A percentile compares a stretch with the other conserved stretches of the same genome.
Conservation (phyloP, 768 basidiomycete genomes). For the Chlorophyllum brunneum region DNA sequence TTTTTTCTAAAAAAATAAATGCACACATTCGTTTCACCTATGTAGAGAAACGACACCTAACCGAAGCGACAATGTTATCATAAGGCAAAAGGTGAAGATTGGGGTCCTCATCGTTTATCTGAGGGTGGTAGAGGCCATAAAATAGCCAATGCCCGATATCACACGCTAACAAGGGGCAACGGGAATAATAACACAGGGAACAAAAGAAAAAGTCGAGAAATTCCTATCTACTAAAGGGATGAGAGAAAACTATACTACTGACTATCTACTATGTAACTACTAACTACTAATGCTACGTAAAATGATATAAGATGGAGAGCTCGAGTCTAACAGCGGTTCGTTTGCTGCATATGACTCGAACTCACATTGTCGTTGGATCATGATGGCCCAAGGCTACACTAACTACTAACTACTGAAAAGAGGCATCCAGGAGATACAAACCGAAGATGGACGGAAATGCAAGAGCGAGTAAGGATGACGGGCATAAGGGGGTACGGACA, state of each 20-base stretch:
- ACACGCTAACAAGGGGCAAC: background rate
- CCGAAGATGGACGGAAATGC: slow-evolving; percentile 6
- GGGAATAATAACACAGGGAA: background rate
- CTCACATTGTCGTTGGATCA: background rate
- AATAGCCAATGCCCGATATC: background rate
- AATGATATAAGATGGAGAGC: slow-evolving; percentile 22
- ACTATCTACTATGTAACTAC: slow-evolving; percentile 37
- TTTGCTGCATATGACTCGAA: slow-evolving; percentile 5
- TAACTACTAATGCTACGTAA: slow-evolving; percentile 53
- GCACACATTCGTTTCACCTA: no score
- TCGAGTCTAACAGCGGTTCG: background rate
- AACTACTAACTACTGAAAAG: slow-evolving; percentile 18
- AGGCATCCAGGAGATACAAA: slow-evolving; percentile 11
- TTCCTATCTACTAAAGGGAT: slow-evolving; percentile 23
- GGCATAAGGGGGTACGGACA: background rate
- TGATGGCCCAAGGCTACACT: slow-evolving; percentile 12
- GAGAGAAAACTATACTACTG: slow-evolving; percentile 42
- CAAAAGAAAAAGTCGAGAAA: slow-evolving; percentile 2
- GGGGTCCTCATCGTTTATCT: no score
- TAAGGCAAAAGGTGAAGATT: no score
- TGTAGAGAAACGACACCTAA: no score
- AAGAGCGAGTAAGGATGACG: background rate
- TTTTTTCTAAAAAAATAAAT: no score
- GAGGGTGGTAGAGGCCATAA: no score
- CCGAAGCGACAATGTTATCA: no score